Conservation (phyloP, 2,329 filamentous ascomycete species). For the Venturia pyrina region DNA sequence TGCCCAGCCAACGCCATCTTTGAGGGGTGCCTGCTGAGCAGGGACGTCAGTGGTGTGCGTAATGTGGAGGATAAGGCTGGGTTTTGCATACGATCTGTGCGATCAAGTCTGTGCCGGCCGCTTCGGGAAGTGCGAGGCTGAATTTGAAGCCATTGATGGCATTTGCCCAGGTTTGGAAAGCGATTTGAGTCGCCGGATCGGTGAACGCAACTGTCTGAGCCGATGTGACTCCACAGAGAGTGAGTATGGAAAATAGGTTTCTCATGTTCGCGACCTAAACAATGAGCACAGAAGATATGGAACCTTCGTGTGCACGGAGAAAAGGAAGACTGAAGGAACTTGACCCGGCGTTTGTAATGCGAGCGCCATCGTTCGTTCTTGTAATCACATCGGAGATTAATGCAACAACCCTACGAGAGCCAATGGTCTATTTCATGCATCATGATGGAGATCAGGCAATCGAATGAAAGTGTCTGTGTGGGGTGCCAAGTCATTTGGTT, state of each 20-base stretch:
- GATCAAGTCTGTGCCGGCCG: background rate
- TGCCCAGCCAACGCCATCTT: slow-evolving; percentile 4
- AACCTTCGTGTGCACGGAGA: background rate
- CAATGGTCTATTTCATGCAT: background rate
- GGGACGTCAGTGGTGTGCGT: background rate
- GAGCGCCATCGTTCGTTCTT: background rate
- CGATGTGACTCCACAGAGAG: background rate
- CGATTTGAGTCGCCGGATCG: slow-evolving; percentile 1
- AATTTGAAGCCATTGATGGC: background rate
- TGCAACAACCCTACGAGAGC: background rate
- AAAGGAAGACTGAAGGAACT: too few species aligned
- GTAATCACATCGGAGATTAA: background rate
- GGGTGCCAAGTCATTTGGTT: background rate
- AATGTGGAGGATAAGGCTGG: background rate
- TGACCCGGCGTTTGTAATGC: background rate
- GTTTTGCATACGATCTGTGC: background rate
- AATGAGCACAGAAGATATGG: background rate
- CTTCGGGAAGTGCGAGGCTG: slow-evolving; percentile 1
- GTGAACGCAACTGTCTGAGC: background rate
- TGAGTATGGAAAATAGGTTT: background rate
- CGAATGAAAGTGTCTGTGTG: background rate
- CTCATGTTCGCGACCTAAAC: background rate
- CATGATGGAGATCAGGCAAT: background rate
- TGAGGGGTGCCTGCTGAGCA: background rate
- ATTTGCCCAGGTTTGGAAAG: slow-evolving; percentile 2